These are phyloP conservation scores for Daldinia loculata DNA, from an alignment of 495 filamentous ascomycete species.

Conservation along the genomic window DNA sequence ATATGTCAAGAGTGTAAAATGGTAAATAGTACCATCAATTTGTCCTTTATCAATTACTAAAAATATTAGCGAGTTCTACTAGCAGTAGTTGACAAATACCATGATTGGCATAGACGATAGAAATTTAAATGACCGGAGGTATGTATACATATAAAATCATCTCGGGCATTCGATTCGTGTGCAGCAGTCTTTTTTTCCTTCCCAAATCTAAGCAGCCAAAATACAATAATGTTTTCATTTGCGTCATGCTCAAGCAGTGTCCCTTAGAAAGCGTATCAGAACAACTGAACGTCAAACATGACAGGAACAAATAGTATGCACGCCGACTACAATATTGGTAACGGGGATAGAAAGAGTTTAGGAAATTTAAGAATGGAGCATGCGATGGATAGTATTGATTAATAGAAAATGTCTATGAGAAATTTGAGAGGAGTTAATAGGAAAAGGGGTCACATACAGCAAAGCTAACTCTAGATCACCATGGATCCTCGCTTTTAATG, in stretches of 20 bases:
- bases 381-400: background rate
- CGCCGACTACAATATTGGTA: background rate
- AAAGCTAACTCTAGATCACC: slow-evolving; percentile 87
- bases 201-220: background rate
- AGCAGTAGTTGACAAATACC: background rate
- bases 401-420: background rate
- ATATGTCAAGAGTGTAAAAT: background rate
- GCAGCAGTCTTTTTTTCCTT: background rate
- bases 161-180: background rate
- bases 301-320: slow-evolving; percentile 21
- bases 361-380: background rate
- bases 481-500: slow-evolving; percentile 92
- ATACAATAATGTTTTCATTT: background rate
- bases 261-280: slow-evolving; percentile 40
- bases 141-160: background rate
- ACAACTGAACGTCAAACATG: slow-evolving; percentile 12
- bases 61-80: slow-evolving; percentile 36
- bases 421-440: slow-evolving; percentile 4
- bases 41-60: slow-evolving; percentile 35
- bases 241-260: slow-evolving; percentile 29
- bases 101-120: background rate
- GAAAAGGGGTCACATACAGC: slow-evolving; percentile 66
- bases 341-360: background rate
- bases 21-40: slow-evolving; percentile 13
- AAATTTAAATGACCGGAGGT: background rate